These are phyloP conservation scores for Tulasnella sp. DNA, from an alignment of 768 basidiomycete species.

Conservation along the genomic window DNA sequence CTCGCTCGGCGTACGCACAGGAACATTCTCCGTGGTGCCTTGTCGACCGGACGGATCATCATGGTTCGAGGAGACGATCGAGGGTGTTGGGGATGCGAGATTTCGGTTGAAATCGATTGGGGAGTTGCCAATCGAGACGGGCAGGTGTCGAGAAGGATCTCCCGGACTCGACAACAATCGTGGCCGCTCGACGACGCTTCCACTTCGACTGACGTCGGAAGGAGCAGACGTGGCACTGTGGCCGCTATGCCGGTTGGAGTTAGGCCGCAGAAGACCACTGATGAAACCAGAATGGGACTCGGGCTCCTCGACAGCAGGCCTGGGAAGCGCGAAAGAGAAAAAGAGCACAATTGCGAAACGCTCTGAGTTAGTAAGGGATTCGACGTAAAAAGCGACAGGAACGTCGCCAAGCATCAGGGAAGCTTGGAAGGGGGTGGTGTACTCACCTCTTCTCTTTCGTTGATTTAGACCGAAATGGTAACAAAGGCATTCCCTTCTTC, in stretches of 20 bases:
- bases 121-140: not conserved
- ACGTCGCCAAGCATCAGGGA: not conserved
- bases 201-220: constrained; percentile 12
- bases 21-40: constrained; percentile 8
- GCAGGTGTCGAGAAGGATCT: not conserved
- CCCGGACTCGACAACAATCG: not conserved
- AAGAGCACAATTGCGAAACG: constrained; percentile 10
- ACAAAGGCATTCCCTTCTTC: constrained; percentile 32
- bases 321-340: not conserved
- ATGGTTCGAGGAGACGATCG: not conserved
- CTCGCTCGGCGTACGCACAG: not conserved
- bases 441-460: constrained; percentile 26
- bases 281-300: constrained; percentile 22
- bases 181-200: constrained; percentile 1
- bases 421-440: not conserved
- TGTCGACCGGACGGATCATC: not conserved
- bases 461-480: constrained; percentile 31
- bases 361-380: not conserved
- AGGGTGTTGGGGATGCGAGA: not conserved
- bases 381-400: not conserved
- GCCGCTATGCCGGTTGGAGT: constrained; percentile 16
- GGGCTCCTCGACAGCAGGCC: constrained; percentile 8
- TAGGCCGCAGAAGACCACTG: constrained; percentile 13
- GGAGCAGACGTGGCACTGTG: not conserved
- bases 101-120: constrained; percentile 7